Conservation (phyloP, 768 basidiomycete genomes). For the Dacryopinax spathularia region DNA sequence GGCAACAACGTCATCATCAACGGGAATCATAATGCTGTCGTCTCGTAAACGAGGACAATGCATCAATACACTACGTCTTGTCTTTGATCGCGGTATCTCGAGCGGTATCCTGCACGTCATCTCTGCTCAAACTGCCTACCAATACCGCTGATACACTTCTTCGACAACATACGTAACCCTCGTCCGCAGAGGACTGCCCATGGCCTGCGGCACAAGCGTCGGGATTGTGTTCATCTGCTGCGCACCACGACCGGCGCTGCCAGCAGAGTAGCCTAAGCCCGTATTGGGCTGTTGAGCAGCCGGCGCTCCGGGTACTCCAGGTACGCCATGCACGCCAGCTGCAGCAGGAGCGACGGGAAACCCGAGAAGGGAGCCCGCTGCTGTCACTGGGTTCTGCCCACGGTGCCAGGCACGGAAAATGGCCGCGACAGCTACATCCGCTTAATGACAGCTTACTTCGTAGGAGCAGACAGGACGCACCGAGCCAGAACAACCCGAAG, state of each 20-base stretch:
- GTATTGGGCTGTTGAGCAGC: background rate
- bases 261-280: background rate
- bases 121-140: background rate
- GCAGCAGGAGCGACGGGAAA: background rate
- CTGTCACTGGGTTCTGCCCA: background rate
- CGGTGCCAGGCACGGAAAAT: background rate
- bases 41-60: too few species aligned
- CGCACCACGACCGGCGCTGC: background rate
- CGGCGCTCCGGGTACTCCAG: background rate
- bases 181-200: background rate
- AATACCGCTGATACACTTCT: background rate
- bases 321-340: background rate
- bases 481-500: background rate
- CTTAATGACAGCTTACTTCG: background rate
- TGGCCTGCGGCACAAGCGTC: background rate
- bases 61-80: background rate
- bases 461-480: background rate
- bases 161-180: background rate
- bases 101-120: too few species aligned
- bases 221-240: background rate
- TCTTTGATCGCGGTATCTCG: too few species aligned
- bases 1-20: too few species aligned
- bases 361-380: background rate
- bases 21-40: too few species aligned
- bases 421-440: background rate